Base-by-base conservation (phyloP, 2,329 filamentous ascomycete genomes). In the Aplosporella prunicola region DNA sequence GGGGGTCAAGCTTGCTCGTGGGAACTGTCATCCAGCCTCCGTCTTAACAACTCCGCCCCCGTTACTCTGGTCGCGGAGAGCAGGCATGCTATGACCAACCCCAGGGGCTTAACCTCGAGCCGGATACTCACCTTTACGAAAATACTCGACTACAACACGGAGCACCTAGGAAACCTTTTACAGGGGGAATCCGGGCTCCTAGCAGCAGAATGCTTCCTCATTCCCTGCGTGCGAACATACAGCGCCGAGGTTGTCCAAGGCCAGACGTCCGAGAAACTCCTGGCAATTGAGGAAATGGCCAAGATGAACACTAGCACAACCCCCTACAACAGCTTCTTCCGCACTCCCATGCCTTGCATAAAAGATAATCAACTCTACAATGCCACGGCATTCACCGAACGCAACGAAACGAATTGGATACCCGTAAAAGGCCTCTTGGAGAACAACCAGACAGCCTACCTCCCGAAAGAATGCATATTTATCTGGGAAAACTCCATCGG, bases 321-420 rank as follows among this genome's bases (percentile, higher is more conserved):
- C 4, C 18, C 30, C n/a, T 32, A 7, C 9, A 16, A 20, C 14
- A 33, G 31, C 14, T 33, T 15, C 31, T 5, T 11, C 13, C 20
- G 13, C n/a, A 25, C 20, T 5, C 31, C 31, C 20, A 33, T 33
- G 31, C 31, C 31, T 10, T 33, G 31, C 31, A 20, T 33, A 9
- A 10, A 24, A 20, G 7, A 33, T 22, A 22, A 22, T 15, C 5
- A 4, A 3, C 15, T 11, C 31, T 15, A 25, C 31, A 9, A 11
- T 22, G 31, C 31, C 5, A 6, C 20, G 7, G 11, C 22, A 5
- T 33, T 33, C 31, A 18, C 14, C 20, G 16, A 9, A 9, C 20
- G 14, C 14, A 33, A 33, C 31, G 20, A 20, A 20, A 33, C 31
- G 9, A 33, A 33, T 22, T 5, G 5, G 9, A n/a, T 24, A 8